Evolutionary conservation across 2,329 filamentous ascomycete genomes (phyloP).

Genomic region (Pyrenophora seminiperda): DNA sequence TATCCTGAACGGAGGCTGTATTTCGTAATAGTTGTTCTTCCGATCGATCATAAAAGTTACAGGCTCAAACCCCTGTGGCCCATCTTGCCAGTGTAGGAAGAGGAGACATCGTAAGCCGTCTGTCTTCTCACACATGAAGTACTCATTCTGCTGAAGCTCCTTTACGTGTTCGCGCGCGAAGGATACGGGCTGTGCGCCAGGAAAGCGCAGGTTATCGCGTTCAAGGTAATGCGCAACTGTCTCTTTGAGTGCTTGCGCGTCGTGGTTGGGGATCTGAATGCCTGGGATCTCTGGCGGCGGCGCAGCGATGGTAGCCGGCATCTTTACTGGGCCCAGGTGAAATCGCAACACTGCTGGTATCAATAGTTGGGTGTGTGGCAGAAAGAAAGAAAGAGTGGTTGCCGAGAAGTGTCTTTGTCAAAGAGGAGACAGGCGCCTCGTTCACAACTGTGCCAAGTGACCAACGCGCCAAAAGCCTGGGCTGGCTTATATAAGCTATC

Average conservation of each 20-base stretch:
- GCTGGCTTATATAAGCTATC: too few relatives aligned
- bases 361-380: too few relatives aligned
- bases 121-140: conserved; percentile 98
- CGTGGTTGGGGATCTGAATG: conserved; percentile 27
- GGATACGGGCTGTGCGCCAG: conserved; percentile 91
- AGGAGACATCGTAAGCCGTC: conserved; percentile 96
- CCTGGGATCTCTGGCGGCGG: conserved; percentile 47
- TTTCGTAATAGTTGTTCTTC: conserved; percentile 94
- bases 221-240: conserved; percentile 79
- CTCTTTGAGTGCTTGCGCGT: conserved; percentile 61
- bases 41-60: conserved; percentile 94
- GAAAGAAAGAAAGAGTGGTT: too few relatives aligned
- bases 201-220: conserved; percentile 71
- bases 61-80: conserved; percentile 26
- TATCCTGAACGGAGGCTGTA: conserved; percentile 77
- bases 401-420: too few relatives aligned
- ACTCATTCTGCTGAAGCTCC: conserved; percentile 83
- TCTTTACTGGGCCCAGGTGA: conserved; percentile 2
- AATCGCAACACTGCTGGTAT: background rate
- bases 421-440: too few relatives aligned
- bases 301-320: conserved; percentile 28
- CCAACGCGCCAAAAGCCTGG: too few relatives aligned
- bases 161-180: conserved; percentile 81
- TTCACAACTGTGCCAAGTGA: too few relatives aligned
- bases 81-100: conserved; percentile 75